phyloP scores from a whole-genome alignment of 352 stramenopile species.

The Aphanomyces astaci region DNA sequence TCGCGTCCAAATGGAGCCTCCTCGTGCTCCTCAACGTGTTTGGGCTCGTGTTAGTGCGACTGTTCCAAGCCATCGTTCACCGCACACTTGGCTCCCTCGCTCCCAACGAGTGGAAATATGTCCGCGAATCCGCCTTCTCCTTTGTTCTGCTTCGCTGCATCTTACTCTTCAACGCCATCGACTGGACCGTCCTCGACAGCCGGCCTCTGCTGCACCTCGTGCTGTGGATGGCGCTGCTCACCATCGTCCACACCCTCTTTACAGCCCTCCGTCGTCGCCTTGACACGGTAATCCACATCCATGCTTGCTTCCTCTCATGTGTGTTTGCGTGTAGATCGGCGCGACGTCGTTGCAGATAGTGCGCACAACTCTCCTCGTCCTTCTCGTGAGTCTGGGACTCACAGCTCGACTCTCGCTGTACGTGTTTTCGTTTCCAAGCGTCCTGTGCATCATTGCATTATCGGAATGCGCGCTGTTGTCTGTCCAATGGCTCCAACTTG shows the following conservation, averaged over 20 bases:
- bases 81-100: background rate
- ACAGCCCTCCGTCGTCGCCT: background rate
- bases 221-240: background rate
- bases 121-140: background rate
- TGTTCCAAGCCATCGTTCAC: background rate
- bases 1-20: conserved; percentile 2
- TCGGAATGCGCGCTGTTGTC: background rate
- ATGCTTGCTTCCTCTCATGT: background rate
- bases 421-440: background rate
- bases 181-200: background rate
- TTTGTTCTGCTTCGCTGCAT: conserved; percentile 3
- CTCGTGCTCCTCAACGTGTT: conserved; percentile 1
- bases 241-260: background rate
- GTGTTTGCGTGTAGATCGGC: background rate
- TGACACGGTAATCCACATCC: background rate
- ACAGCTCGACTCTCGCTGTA: background rate
- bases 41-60: background rate
- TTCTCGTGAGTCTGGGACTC: background rate
- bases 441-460: background rate
- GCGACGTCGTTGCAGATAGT: background rate
- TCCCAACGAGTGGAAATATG: background rate
- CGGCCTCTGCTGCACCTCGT: background rate
- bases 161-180: background rate
- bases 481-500: background rate
- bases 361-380: background rate